Base-by-base conservation (phyloP, 2,329 filamentous ascomycete species). In the Ophiosphaerella herpotricha region DNA sequence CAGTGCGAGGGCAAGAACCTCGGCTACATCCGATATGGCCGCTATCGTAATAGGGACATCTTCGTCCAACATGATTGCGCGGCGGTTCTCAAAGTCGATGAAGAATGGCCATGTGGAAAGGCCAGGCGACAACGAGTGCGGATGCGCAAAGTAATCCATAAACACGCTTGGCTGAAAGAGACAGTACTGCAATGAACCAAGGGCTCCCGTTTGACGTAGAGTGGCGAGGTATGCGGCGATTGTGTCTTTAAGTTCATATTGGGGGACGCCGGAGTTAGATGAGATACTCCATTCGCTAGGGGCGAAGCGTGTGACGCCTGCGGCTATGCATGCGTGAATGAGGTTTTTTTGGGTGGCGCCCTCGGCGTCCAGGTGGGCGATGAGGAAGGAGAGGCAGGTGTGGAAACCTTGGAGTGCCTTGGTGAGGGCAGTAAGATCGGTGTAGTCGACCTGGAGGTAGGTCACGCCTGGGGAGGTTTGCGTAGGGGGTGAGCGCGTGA, bases 131-230 rank as follows among this genome's bases (percentile, higher is more conserved):
- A 81, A 76, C 36, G 75, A 71, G 48, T 79, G 62, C 0, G 83
- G 82, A 43, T 71, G 77, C 1, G 79, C 80, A 31, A 84, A 71
- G 67, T 85, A 85, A 62, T 85, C 75, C 21, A 80, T 59, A 59
- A 84, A 83, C 1, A 83, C 57, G 0, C 80, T 81, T 0, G 79
- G 79, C 33, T 84, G 80, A 57, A 85, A 84, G 0, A 84, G 68
- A 0, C 71, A 78, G 63, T 85, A 85, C 50, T 85, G 80, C 14
- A 85, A 68, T 0, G 75, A 77, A 44, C 77, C 75, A 5, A 85
- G 70, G 13, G 77, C 78, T 43, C 77, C 75, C 21, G 72, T 68
- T 11, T 78, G 67, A 34, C 74, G 73, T 3, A 85, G 52, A 13
- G 80, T 65, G 18, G 71, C 55, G 0, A 86, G 72, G 59, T 85